phyloP scores from a whole-genome alignment of 306 rosid genomes.

The Inga laurina region DNA sequence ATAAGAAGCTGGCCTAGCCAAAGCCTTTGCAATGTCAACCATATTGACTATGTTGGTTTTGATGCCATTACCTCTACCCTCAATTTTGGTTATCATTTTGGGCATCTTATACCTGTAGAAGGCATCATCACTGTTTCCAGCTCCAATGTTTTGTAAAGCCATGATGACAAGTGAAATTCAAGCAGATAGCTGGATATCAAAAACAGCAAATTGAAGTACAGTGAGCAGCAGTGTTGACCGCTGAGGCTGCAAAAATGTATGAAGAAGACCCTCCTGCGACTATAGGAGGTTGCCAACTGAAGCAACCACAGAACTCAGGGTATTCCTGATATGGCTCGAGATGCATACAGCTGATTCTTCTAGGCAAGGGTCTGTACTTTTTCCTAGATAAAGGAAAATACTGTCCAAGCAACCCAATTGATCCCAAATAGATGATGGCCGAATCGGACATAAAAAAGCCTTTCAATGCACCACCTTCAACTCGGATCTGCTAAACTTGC shows the following conservation, averaged over 20 bases:
- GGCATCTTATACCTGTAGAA: constrained; percentile 81
- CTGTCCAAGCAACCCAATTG: constrained; percentile 68
- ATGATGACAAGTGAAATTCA: constrained; percentile 37
- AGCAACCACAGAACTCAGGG: constrained; percentile 40
- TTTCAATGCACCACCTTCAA: constrained; percentile 57
- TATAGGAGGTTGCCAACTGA: constrained; percentile 39
- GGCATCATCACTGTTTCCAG: constrained; percentile 69
- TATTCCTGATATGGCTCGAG: constrained; percentile 49
- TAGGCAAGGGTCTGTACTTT: constrained; percentile 45
- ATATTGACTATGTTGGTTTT: constrained; percentile 70
- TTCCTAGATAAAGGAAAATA: constrained; percentile 53
- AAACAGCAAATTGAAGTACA: constrained; percentile 16
- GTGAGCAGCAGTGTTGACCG: constrained; percentile 9
- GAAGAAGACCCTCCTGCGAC: constrained; percentile 34
- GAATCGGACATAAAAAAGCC: constrained; percentile 72
- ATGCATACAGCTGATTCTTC: constrained; percentile 56
- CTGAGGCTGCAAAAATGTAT: constrained; percentile 6
- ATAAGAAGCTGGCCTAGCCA: constrained; percentile 70
- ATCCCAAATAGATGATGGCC: constrained; percentile 57
- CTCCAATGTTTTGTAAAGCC: constrained; percentile 76
- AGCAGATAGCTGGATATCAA: constrained; percentile 26
- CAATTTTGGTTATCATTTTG: constrained; percentile 69
- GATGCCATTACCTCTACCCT: constrained; percentile 78
- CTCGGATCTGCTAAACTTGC: constrained; percentile 49
- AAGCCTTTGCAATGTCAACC: constrained; percentile 72